These are phyloP conservation scores for Eucalyptus tenuipes DNA, from an alignment of 345 rosid genomes.

Conservation along the genomic window DNA sequence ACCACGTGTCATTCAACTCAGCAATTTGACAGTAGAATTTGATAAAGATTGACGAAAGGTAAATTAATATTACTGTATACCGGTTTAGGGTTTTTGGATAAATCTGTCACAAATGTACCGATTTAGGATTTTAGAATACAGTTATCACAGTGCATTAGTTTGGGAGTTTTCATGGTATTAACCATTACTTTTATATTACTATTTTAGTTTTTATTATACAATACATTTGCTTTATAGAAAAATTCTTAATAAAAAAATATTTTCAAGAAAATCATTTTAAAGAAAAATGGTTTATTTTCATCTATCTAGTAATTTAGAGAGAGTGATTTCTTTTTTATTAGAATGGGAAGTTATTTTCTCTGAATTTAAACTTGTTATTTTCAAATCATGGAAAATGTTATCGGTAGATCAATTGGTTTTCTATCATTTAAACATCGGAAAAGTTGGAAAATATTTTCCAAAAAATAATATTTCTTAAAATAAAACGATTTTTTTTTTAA, in stretches of 20 bases:
- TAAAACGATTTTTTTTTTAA: rapidly evolving
- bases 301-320: neutral
- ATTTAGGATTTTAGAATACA: too few relatives aligned
- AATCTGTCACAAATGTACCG: rapidly evolving
- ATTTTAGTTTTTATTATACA: too few relatives aligned
- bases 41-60: rapidly evolving
- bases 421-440: rapidly evolving
- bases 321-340: neutral
- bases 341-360: neutral
- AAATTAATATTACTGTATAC: too few relatives aligned
- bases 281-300: neutral
- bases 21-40: rapidly evolving
- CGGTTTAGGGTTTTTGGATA: rapidly evolving
- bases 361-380: neutral
- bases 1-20: rapidly evolving
- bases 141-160: rapidly evolving
- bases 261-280: neutral
- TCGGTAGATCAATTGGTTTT: neutral
- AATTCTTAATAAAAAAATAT: neutral
- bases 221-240: neutral
- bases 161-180: too few relatives aligned
- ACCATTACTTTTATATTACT: too few relatives aligned
- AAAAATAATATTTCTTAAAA: neutral
- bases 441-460: rapidly evolving
- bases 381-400: neutral